Percentiles rank a stretch among this genome's conserved stretches.
phyloP scores from a whole-genome alignment of 192 early-diverging fungal species.

The Coemansia interrupta region DNA sequence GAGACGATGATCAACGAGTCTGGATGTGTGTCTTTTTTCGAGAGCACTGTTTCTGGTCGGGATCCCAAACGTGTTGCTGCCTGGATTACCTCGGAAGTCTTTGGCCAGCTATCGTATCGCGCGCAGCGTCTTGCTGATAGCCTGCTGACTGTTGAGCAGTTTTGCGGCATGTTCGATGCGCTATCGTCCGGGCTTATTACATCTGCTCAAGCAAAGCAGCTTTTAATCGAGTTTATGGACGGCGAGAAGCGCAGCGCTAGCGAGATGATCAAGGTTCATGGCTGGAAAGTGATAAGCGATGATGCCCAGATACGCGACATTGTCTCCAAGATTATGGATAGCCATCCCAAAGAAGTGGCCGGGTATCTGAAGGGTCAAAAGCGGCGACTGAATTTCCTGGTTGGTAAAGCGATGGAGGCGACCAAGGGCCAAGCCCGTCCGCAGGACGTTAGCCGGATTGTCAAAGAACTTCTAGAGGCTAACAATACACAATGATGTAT shows the following conservation, averaged over 20 bases:
- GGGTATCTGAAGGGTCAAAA: conserved; percentile 62
- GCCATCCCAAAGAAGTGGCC: conserved; percentile 54
- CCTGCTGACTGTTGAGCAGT: conserved; percentile 54
- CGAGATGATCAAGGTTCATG: conserved; percentile 62
- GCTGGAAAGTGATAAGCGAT: conserved; percentile 57
- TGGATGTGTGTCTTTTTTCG: conserved; percentile 74
- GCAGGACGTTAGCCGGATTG: conserved; percentile 58
- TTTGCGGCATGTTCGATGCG: conserved; percentile 63
- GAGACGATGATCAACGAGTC: conserved; percentile 68
- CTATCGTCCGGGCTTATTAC: conserved; percentile 59
- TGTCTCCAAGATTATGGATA: conserved; percentile 14
- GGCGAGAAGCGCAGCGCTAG: conserved; percentile 53
- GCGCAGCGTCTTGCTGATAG: conserved; percentile 28
- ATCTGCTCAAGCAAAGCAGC: conserved; percentile 63
- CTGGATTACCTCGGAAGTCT: conserved; percentile 56
- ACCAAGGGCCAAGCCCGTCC: conserved; percentile 81
- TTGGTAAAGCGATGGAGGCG: conserved; percentile 76
- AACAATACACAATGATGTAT: background rate
- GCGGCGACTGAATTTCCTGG: conserved; percentile 72
- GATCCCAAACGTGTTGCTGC: conserved; percentile 34
- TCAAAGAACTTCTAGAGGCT: conserved; percentile 44
- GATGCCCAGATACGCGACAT: conserved; percentile 14
- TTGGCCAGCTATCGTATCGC: conserved; percentile 51
- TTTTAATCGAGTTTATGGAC: conserved; percentile 68
- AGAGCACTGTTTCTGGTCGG: conserved; percentile 52